Percentiles rank a stretch among this genome's conserved stretches.
Evolutionary conservation across 225 moss, liverwort and hornwort genomes (phyloP).

Genomic region (Thuidium tamariscinum): DNA sequence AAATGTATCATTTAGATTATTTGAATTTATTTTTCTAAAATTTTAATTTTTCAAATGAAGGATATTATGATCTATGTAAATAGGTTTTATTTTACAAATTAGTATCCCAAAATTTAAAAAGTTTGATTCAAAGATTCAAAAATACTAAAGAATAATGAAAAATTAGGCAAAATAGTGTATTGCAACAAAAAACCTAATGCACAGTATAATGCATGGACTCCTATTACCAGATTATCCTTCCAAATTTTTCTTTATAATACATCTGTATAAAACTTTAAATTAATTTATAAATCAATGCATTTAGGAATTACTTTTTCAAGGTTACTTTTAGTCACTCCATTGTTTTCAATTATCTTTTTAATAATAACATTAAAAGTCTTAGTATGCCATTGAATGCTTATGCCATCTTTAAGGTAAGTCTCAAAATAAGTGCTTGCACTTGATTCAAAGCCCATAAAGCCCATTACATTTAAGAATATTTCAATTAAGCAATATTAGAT

Average conservation of each 20-base stretch:
- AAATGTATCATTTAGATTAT: neutral
- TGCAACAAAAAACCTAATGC: neutral
- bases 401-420: neutral
- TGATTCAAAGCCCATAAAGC: no score
- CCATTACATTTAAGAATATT: neutral
- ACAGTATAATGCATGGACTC: neutral
- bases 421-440: neutral
- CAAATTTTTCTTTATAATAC: neutral
- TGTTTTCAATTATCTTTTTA: neutral
- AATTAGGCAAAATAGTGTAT: neutral
- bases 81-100: neutral
- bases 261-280: neutral
- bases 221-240: neutral
- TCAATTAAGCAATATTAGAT: neutral
- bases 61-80: fast-evolving
- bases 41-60: neutral
- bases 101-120: neutral
- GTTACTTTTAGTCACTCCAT: neutral
- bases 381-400: no score
- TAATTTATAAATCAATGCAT: neutral
- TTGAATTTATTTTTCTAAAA: neutral
- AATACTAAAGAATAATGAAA: no score
- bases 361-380: neutral
- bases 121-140: no score
- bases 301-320: neutral